Base-by-base conservation (phyloP, 352 stramenopile species). In the Pythium pyrilobum region DNA sequence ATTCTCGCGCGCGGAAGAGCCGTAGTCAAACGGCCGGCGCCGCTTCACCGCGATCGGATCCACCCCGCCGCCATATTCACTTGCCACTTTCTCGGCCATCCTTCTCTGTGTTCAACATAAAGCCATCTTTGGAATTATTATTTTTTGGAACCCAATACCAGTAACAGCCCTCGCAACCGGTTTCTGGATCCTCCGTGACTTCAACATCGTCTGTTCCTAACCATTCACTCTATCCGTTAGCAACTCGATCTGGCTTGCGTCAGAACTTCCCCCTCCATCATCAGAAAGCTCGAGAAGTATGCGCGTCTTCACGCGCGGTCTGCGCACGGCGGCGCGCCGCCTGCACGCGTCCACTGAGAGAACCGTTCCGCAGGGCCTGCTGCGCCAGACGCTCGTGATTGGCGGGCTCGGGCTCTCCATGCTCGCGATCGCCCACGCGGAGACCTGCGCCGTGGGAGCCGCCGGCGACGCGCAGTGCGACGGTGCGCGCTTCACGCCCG, bases 371-470 rank as follows among this genome's bases (percentile, higher is more conserved):
- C n/a, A n/a, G n/a, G 15, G 43, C 5, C n/a, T 58, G 15, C 16
- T 61, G 12, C 59, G 59, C 25, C 55, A 55, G 39, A 67, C 59
- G 25, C 59, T 67, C 23, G 24, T 67, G 40, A 39, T 68, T 8
- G 55, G 60, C 20, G 54, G 60, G 13, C 39, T 68, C 28, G 60
- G 60, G 10, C 60, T 68, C 40, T 68, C 60, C 23, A 55, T 68
- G 47, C 54, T 68, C 36, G 60, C 60, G 42, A 32, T 63, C 23
- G 59, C 59, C 13, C 51, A 60, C n/a, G 51, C 25, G 13, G 59
- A 66, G 25, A 41, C 41, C 38, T 54, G 42, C 39, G 20, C 52
- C 2, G 59, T 54, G 21, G 52, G 44, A 23, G 37, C 37, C 24
- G 32, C 55, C 21, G 52, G 44, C 6, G 41, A 53, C 12, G 49